Base-by-base conservation (phyloP, 768 basidiomycete species). In the Tylopilus plumbeoviolaceoides region DNA sequence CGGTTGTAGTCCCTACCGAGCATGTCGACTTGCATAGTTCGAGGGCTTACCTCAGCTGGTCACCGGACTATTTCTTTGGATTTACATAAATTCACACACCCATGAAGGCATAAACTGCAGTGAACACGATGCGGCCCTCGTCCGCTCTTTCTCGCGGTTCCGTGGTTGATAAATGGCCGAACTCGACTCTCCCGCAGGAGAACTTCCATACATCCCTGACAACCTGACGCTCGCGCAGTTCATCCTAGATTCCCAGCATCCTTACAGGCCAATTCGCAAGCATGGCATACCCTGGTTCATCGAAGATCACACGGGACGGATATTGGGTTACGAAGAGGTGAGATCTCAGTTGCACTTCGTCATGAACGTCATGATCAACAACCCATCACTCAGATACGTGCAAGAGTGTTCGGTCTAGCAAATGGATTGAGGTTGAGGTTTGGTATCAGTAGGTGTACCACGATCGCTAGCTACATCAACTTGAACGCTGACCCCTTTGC, bases 301-400 rank as follows among this genome's bases (percentile, higher is more conserved):
- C 27, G 77, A 78, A 33, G 72, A 76, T 45, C 59, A 58, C 14
- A 74, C 72, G 4, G 75, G 75, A 14, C 62, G 65, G 21, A 52
- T 59, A n/a, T 47, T 70, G 17, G 65, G 65, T 7, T 61, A 62
- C 27, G 72, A 76, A 43, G 75, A 75, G 63, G 75, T 73, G 40
- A 55, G 65, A 45, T 5, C 12, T 44, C 6, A 9, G 6, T 5
- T 39, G 2, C 2, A 20, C 31, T 9, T 8, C 31, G 3, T 2
- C 21, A 15, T 11, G 20, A 21, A 18, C 38, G 30, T 30, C 30
- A 30, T 7, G 30, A 14, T 9, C 5, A 20, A 31, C n/a, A 39
- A 10, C 14, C 20, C n/a, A n/a, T 44, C 41, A 9, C 33, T 23
- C 44, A 75, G 75, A 61, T 75, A 41, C 70, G 69, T 28, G 49